Base-by-base conservation (phyloP, 345 rosid species). In the Cardamine chenopodiifolia region DNA sequence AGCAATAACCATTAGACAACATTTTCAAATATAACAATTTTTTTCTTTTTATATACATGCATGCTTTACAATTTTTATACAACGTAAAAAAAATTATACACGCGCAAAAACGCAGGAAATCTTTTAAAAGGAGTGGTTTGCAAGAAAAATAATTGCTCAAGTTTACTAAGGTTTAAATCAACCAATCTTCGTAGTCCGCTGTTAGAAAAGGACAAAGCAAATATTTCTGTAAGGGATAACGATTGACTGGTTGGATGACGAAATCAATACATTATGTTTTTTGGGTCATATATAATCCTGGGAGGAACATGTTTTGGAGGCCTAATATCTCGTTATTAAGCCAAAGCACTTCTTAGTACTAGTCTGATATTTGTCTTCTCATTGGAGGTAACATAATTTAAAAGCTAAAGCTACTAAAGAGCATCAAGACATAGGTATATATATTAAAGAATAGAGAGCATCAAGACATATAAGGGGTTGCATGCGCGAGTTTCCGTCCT, bases 91-190 rank as follows among this genome's bases (percentile, higher is more conserved):
- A 35, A 60, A 3, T 37, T 37, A 7, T 26, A 34, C 47, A 34
- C 23, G 68, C 62, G 6, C 28, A 54, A 20, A 59, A 28, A 28
- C 45, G 45, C 34, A 37, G 29, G 23, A 37, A 20, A 4, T 58
- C 32, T 65, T 58, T 58, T 40, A 50, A 68, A 68, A 75, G 39
- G 64, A 75, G 40, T 68, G 79, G 79, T 53, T 15, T 52, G 56
- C 63, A 62, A 52, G 49, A 68, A 61, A 75, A 75, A 74, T 62
- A 62, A 58, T 31, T 53, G 17, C 20, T 52, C 31, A 50, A 68
- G 57, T 61, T 68, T 75, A 75, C 74, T 68, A 29, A 29, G 62
- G 74, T 67, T 40, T 59, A 37, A 60, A 75, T 40, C 48, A 60
- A 31, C 69, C 73, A 75, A 75, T 68, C 74, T 68, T 61, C 31